phyloP scores from a whole-genome alignment of 2,329 filamentous ascomycete species.

The Trichoderma guizhouense region DNA sequence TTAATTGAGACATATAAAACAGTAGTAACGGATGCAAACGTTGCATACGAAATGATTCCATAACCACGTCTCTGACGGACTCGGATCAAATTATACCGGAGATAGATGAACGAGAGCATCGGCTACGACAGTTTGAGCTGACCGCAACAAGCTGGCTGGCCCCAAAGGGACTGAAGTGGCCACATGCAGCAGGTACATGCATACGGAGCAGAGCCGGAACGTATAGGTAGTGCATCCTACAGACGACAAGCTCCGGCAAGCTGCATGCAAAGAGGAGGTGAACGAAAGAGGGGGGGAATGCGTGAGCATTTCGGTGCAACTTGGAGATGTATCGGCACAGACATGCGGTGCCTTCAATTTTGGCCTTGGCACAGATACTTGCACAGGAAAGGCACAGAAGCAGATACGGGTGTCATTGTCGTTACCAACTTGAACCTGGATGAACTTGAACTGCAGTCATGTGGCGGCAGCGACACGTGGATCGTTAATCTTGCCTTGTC shows the following conservation, averaged over 20 bases:
- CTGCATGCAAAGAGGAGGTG: not conserved
- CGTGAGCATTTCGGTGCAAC: not conserved
- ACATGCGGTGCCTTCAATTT: not conserved
- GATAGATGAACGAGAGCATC: not conserved
- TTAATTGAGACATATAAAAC: not conserved
- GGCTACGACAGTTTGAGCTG: not conserved
- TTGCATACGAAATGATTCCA: not conserved
- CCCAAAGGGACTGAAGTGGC: not conserved
- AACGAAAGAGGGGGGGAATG: not conserved
- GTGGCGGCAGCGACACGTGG: not conserved
- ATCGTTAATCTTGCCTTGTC: not conserved
- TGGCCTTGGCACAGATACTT: not conserved
- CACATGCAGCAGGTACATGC: not conserved
- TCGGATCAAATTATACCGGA: not conserved
- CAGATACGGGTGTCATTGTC: not conserved
- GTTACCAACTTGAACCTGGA: not conserved
- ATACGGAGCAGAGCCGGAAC: not conserved
- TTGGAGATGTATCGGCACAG: not conserved
- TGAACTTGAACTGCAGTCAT: not conserved
- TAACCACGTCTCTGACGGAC: not conserved
- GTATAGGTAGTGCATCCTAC: not conserved
- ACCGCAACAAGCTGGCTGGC: not conserved
- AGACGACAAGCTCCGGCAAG: not conserved
- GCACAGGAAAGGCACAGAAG: not conserved
- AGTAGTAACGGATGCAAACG: not conserved